Conservation (phyloP, 202 grass and related monocot genomes). For the Setaria viridis region DNA sequence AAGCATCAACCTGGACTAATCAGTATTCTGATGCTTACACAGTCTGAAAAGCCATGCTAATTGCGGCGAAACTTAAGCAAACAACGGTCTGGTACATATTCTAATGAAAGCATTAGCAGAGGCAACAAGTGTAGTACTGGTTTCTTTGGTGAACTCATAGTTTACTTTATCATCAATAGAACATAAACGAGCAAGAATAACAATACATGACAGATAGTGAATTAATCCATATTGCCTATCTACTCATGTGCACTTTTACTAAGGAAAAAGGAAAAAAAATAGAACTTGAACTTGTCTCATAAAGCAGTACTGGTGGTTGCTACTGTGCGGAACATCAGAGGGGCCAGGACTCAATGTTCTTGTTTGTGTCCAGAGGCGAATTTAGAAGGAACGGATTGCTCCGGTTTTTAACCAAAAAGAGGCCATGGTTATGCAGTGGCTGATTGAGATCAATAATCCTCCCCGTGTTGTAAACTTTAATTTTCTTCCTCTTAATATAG, state of each 20-base stretch:
- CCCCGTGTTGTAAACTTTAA: background rate
- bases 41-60: conserved; percentile 41
- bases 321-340: too few species aligned
- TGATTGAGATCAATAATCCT: too few species aligned
- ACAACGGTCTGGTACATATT: background rate
- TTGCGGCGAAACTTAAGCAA: conserved; percentile 41
- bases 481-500: background rate
- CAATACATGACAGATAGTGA: background rate
- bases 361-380: background rate
- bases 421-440: too few species aligned
- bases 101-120: background rate
- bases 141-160: background rate
- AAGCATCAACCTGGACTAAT: conserved; percentile 50
- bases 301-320: background rate
- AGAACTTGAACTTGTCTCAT: background rate
- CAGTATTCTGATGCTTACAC: conserved; percentile 19
- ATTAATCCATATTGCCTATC: background rate
- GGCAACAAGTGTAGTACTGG: background rate
- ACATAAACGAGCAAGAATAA: background rate
- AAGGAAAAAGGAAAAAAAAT: background rate
- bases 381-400: background rate
- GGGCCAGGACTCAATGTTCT: too few species aligned
- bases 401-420: too few species aligned
- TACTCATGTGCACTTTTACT: background rate
- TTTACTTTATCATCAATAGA: conserved; percentile 13